phyloP scores from a whole-genome alignment of 371 early-diverging fungal species.

The Lichtheimia ramosa region DNA sequence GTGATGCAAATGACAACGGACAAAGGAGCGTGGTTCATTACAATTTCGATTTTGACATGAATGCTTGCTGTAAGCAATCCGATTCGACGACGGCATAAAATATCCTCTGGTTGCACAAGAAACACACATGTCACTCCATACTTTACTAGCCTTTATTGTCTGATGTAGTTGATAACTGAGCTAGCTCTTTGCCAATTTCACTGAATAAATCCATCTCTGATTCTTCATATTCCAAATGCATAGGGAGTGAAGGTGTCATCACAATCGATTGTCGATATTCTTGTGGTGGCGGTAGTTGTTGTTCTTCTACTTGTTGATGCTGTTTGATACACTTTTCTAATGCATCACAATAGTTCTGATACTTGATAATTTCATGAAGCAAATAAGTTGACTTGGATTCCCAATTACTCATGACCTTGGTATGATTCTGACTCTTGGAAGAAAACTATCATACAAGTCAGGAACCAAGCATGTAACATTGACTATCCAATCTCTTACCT shows the following conservation, averaged over 20 bases:
- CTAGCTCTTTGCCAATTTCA: neutral
- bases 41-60: slow-evolving; percentile 1
- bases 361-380: slow-evolving; percentile 86
- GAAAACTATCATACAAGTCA: slow-evolving; percentile 38
- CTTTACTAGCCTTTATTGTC: neutral
- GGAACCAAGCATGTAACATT: neutral
- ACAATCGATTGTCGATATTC: neutral
- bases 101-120: too few species aligned
- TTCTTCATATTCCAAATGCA: neutral
- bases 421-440: slow-evolving; percentile 55
- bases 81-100: neutral
- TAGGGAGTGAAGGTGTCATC: neutral
- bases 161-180: neutral
- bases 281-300: slow-evolving; percentile 7
- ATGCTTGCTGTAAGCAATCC: neutral
- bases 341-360: slow-evolving; percentile 80
- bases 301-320: slow-evolving; percentile 11
- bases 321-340: slow-evolving; percentile 59
- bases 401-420: slow-evolving; percentile 85
- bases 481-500: slow-evolving; percentile 16
- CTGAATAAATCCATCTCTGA: neutral
- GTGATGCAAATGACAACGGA: too few species aligned
- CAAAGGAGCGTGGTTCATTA: neutral
- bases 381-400: slow-evolving; percentile 81
- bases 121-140: too few species aligned